Conservation (phyloP, 2,329 filamentous ascomycete genomes). For the Trichoderma brevicompactum region DNA sequence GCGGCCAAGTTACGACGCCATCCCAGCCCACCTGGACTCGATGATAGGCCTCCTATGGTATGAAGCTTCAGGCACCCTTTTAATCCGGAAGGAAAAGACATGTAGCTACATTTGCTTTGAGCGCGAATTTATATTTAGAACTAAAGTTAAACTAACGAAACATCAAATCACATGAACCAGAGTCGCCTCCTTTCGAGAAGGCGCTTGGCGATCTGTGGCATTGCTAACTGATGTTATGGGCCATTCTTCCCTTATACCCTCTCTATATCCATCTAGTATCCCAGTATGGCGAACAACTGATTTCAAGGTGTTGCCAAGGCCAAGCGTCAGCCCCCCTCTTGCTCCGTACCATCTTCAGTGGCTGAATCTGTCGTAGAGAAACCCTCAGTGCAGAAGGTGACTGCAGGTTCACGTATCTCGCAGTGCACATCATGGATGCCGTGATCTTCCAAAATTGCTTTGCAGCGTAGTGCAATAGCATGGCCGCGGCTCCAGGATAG, state of each 20-base stretch:
- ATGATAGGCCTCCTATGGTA: too few relatives aligned
- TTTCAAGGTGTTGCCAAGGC: constrained; percentile 1
- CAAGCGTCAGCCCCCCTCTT: not conserved
- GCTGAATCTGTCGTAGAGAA: too few relatives aligned
- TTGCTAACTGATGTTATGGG: not conserved
- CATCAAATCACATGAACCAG: constrained; percentile 10
- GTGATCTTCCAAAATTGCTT: not conserved
- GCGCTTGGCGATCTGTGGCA: not conserved
- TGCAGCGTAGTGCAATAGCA: constrained; percentile 1
- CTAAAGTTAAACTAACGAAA: too few relatives aligned
- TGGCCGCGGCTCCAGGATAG: not conserved
- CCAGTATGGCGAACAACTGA: not conserved
- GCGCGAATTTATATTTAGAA: too few relatives aligned
- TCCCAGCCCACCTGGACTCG: too few relatives aligned
- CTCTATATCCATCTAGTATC: not conserved
- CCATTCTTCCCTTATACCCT: not conserved
- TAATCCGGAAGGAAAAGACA: too few relatives aligned
- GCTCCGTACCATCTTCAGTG: not conserved
- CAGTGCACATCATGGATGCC: not conserved
- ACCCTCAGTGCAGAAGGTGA: too few relatives aligned
- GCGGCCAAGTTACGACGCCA: too few relatives aligned
- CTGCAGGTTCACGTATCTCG: constrained; percentile 6
- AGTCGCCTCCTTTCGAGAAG: not conserved
- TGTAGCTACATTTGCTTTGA: too few relatives aligned
- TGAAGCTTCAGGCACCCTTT: too few relatives aligned